Conservation (phyloP, 2,329 filamentous ascomycete genomes). For the Monosporascus cannonballus region DNA sequence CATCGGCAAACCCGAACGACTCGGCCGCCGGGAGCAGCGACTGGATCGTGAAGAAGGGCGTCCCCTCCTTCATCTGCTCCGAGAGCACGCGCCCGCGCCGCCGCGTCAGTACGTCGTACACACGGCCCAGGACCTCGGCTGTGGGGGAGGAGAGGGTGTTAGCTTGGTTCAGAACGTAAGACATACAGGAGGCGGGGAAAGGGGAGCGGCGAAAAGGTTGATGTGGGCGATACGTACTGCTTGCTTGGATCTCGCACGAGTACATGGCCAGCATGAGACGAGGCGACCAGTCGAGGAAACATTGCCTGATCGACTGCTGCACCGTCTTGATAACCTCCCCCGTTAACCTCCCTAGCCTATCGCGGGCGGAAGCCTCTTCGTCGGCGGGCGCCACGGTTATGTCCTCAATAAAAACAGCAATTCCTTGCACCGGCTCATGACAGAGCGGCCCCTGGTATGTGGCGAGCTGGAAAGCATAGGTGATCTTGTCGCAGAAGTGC, state of each 20-base stretch:
- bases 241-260: constrained; percentile 93
- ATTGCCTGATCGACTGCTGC: constrained; percentile 74
- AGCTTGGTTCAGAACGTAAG: constrained; percentile 13
- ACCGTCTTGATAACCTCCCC: constrained; percentile 90
- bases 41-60: constrained; percentile 91
- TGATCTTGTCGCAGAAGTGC: constrained; percentile 83
- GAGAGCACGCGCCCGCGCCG: constrained; percentile 83
- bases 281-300: constrained; percentile 92
- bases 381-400: constrained; percentile 56
- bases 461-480: constrained; percentile 89
- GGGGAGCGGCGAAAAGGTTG: constrained; percentile 1
- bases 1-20: constrained; percentile 92
- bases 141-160: constrained; percentile 9
- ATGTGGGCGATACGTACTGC: constrained; percentile 49
- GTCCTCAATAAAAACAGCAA: constrained; percentile 85
- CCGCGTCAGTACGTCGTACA: constrained; percentile 96
- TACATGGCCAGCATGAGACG: constrained; percentile 98
- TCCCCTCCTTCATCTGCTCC: constrained; percentile 90
- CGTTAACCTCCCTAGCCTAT: constrained; percentile 73
- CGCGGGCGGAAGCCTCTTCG: constrained; percentile 46
- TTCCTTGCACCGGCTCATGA: constrained; percentile 85
- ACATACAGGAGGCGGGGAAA: background rate
- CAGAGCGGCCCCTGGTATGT: constrained; percentile 86
- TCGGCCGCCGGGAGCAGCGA: constrained; percentile 86
- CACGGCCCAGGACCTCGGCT: constrained; percentile 88